phyloP scores from a whole-genome alignment of 1,139 yeast genomes.

The Kodamaea plutei region DNA sequence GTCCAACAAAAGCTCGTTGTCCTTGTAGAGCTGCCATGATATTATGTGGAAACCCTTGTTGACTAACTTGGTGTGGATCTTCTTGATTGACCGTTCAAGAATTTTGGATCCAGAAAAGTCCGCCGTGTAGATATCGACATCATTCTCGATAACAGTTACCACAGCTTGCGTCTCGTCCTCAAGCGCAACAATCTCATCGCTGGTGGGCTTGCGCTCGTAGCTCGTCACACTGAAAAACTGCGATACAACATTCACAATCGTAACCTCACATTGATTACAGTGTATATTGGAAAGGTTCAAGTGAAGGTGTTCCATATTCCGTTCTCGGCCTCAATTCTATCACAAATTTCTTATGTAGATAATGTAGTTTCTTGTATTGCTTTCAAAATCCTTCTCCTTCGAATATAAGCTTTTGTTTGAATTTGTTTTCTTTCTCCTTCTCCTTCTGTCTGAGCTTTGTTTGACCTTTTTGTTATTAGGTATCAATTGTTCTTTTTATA shows the following conservation, averaged over 20 bases:
- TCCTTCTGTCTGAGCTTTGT: too few species aligned
- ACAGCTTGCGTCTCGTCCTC: constrained; percentile 10
- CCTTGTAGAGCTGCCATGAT: constrained; percentile 29
- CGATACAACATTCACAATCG: constrained; percentile 24
- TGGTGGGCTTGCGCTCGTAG: constrained; percentile 18
- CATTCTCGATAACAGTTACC: constrained; percentile 16
- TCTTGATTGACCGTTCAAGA: constrained; percentile 18
- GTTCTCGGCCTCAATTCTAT: not conserved
- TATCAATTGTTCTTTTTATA: too few species aligned
- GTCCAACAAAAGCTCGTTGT: constrained; percentile 14
- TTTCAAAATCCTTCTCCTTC: too few species aligned
- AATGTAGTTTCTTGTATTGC: too few species aligned
- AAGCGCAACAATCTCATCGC: constrained; percentile 16
- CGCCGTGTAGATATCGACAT: constrained; percentile 19
- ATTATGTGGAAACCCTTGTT: constrained; percentile 30
- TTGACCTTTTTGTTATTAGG: too few species aligned
- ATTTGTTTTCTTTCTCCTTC: too few species aligned
- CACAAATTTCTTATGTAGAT: not conserved
- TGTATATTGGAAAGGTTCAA: constrained; percentile 44
- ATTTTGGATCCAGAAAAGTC: constrained; percentile 3
- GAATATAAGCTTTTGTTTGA: too few species aligned
- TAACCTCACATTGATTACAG: constrained; percentile 46
- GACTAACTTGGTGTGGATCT: constrained; percentile 19
- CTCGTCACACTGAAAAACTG: constrained; percentile 12
- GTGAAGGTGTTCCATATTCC: constrained; percentile 24